Percentiles rank a stretch among this genome's conserved stretches.
phyloP scores from a whole-genome alignment of 2,329 filamentous ascomycete species.

The Epicoccum nigrum region DNA sequence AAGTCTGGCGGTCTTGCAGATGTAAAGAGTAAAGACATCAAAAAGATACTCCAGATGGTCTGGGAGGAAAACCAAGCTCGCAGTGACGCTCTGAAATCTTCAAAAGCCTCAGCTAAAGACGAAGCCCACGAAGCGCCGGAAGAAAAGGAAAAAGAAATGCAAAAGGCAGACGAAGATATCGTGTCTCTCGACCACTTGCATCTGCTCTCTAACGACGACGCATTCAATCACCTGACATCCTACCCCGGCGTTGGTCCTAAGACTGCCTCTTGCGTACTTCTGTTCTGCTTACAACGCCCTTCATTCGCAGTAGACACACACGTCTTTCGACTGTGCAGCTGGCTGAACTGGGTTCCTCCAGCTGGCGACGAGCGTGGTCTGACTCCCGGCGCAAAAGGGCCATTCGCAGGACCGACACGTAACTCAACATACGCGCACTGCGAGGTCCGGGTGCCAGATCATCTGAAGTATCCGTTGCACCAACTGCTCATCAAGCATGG shows the following conservation, averaged over 20 bases:
- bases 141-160: conserved; percentile 64
- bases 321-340: conserved; percentile 67
- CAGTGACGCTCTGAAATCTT: conserved; percentile 53
- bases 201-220: conserved; percentile 60
- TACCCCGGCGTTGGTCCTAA: conserved; percentile 71
- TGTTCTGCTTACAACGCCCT: conserved; percentile 69
- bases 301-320: conserved; percentile 71
- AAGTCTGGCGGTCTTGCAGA: conserved; percentile 72
- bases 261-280: conserved; percentile 67
- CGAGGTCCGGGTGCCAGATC: conserved; percentile 65
- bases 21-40: conserved; percentile 75
- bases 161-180: conserved; percentile 62
- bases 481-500: conserved; percentile 67
- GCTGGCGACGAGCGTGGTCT: conserved; percentile 42
- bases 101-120: conserved; percentile 47
- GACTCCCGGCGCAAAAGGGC: conserved; percentile 44
- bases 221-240: conserved; percentile 62
- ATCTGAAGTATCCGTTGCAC: conserved; percentile 68
- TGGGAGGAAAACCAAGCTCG: conserved; percentile 70
- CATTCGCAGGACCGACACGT: conserved; percentile 54
- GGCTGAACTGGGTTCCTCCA: conserved; percentile 66
- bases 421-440: conserved; percentile 65
- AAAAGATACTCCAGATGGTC: conserved; percentile 73
- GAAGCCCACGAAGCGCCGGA: conserved; percentile 54
- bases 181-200: conserved; percentile 70